phyloP scores from a whole-genome alignment of 768 basidiomycete species.

The Hypholoma fasciculare region DNA sequence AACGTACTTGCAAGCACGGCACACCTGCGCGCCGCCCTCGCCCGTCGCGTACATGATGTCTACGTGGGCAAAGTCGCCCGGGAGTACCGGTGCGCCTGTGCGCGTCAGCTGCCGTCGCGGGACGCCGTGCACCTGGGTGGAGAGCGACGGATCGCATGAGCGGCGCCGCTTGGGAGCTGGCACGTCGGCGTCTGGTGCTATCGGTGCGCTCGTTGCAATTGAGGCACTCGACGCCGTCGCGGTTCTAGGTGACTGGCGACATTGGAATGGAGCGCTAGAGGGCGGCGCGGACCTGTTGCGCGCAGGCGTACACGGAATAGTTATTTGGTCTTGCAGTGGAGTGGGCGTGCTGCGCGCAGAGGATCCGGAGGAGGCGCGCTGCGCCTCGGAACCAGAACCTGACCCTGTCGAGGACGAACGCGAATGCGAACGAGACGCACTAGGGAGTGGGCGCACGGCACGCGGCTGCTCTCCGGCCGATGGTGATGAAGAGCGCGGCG shows the following conservation, averaged over 20 bases:
- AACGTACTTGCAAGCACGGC: conserved; percentile 39
- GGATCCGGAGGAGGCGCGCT: background rate
- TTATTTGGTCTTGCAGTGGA: background rate
- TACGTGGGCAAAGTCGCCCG: conserved; percentile 27
- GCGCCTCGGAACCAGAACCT: background rate
- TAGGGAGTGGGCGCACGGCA: background rate
- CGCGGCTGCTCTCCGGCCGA: background rate
- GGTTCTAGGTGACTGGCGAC: too few relatives aligned
- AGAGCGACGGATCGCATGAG: background rate
- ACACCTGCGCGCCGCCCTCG: conserved; percentile 31
- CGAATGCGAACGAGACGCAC: background rate
- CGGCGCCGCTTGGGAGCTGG: background rate
- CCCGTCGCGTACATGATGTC: conserved; percentile 37
- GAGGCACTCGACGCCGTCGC: too few relatives aligned
- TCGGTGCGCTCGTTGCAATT: too few relatives aligned
- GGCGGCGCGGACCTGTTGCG: background rate
- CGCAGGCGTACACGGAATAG: background rate
- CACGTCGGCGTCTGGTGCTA: background rate
- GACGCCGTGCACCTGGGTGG: background rate
- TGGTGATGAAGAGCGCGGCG: background rate
- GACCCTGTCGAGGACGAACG: background rate
- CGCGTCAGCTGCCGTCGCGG: background rate
- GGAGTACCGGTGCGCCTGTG: background rate
- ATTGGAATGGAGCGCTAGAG: background rate
- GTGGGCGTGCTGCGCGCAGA: background rate